Percentiles rank a stretch among this genome's conserved stretches.
Conservation (phyloP, 1,139 yeast species). For the Citeromyces hawaiiensis region DNA sequence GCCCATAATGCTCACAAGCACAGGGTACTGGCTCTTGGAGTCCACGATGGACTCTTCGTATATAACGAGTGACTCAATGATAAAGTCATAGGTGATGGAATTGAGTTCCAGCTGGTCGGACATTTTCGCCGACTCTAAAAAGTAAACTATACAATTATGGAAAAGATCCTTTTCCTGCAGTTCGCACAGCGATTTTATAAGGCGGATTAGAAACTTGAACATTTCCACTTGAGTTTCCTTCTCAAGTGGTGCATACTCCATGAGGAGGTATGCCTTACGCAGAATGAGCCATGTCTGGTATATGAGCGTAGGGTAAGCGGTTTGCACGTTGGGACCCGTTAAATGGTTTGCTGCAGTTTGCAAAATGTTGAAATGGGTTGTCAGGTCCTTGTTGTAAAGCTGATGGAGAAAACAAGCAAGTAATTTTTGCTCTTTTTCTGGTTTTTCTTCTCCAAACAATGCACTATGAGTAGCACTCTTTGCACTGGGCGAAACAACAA, state of each 20-base stretch:
- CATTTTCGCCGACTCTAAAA: slow-evolving; percentile 16
- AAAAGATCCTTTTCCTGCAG: slow-evolving; percentile 1
- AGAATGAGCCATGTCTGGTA: slow-evolving; percentile 45
- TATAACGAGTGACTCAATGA: slow-evolving; percentile 75
- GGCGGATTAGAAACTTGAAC: slow-evolving; percentile 15
- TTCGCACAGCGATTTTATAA: slow-evolving; percentile 1
- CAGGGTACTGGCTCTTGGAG: slow-evolving; percentile 42
- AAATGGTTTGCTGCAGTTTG: slow-evolving; percentile 43
- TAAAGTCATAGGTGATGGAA: slow-evolving; percentile 76
- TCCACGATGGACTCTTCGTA: slow-evolving; percentile 74
- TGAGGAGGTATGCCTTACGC: slow-evolving; percentile 29
- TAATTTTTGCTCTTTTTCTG: slow-evolving; percentile 47
- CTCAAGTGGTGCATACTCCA: slow-evolving; percentile 6
- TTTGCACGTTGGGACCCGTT: slow-evolving; percentile 36
- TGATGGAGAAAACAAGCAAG: slow-evolving; percentile 62
- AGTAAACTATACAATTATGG: neutral
- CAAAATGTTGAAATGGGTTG: slow-evolving; percentile 40
- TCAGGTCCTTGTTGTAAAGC: slow-evolving; percentile 34
- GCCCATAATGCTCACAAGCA: slow-evolving; percentile 36
- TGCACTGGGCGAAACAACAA: slow-evolving; percentile 8
- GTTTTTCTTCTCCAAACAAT: slow-evolving; percentile 17
- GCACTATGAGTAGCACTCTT: slow-evolving; percentile 15
- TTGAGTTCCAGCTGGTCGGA: slow-evolving; percentile 52
- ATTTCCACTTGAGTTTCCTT: slow-evolving; percentile 18
- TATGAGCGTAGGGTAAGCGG: slow-evolving; percentile 67